Evolutionary conservation across 2,329 filamentous ascomycete genomes (phyloP).

Genomic region (Podosphaera fusca): DNA sequence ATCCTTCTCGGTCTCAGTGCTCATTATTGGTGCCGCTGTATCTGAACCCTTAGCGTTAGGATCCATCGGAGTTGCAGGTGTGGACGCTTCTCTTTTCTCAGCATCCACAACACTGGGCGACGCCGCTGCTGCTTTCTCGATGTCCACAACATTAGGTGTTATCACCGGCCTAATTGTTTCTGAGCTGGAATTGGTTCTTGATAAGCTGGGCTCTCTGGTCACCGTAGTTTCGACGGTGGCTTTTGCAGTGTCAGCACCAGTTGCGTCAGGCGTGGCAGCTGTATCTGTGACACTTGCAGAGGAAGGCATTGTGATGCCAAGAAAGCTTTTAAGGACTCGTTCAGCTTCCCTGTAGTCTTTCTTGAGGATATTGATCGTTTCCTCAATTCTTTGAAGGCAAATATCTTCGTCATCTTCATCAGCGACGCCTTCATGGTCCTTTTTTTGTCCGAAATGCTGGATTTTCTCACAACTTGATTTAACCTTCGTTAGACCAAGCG

Average conservation of each 20-base stretch:
- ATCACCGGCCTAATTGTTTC: not conserved
- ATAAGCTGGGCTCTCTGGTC: not conserved
- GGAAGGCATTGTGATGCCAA: constrained; percentile 1
- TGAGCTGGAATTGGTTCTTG: not conserved
- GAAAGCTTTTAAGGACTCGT: constrained; percentile 33
- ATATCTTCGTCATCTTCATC: constrained; percentile 42
- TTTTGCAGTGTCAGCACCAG: not conserved
- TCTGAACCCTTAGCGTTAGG: not conserved
- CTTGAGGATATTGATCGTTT: constrained; percentile 49
- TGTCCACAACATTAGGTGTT: not conserved
- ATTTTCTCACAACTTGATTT: constrained; percentile 92
- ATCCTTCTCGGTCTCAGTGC: not conserved
- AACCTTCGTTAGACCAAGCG: constrained; percentile 72
- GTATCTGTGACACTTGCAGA: not conserved
- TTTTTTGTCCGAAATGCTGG: constrained; percentile 68
- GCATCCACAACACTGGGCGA: not conserved
- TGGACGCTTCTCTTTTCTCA: not conserved
- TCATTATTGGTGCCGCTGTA: not conserved
- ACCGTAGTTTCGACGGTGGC: not conserved
- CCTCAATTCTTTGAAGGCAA: constrained; percentile 46
- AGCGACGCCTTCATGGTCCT: constrained; percentile 51
- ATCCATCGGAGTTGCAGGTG: not conserved
- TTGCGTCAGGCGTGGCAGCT: too few relatives aligned
- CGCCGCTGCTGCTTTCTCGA: not conserved
- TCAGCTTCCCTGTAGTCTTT: constrained; percentile 55